phyloP scores from a whole-genome alignment of 345 rosid genomes.

The Pelargonium nanum region DNA sequence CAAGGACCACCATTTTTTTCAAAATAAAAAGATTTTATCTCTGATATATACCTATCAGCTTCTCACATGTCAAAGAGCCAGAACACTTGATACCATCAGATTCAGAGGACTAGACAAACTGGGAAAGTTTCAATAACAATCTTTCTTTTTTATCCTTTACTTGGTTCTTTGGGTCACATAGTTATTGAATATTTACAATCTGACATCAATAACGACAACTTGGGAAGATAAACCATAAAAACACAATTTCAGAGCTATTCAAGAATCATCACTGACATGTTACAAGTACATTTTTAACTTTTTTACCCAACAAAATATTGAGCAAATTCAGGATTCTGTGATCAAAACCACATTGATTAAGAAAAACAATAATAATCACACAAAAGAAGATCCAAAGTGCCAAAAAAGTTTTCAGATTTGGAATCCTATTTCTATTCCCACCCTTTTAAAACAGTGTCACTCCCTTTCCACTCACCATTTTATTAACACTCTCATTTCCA shows the following conservation, averaged over 20 bases:
- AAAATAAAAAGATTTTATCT: background rate
- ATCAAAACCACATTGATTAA: background rate
- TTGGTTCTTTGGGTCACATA: background rate
- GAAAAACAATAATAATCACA: constrained; percentile 1
- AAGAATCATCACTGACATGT: constrained; percentile 13
- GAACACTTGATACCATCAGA: no score
- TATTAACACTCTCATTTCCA: no score
- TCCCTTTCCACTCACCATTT: background rate
- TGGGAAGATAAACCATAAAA: constrained; percentile 16
- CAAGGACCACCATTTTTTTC: background rate
- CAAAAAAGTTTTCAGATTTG: constrained; percentile 8
- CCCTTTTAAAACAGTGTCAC: background rate
- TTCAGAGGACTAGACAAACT: constrained; percentile 21
- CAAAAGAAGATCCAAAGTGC: constrained; percentile 9
- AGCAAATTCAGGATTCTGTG: background rate
- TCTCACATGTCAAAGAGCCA: constrained; percentile 13
- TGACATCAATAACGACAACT: constrained; percentile 24
- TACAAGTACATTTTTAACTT: background rate
- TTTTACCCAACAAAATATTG: background rate
- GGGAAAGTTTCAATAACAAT: constrained; percentile 11
- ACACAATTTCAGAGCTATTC: constrained; percentile 10
- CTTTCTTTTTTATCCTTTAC: background rate
- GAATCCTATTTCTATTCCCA: constrained; percentile 16
- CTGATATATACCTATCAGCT: background rate
- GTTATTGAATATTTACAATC: constrained; percentile 20